Evolutionary conservation across 1,284 basidiomycete genomes (phyloP), one percentile per base, ranked within the genome.

Genomic region (Mycosarcoma maydis): DNA sequence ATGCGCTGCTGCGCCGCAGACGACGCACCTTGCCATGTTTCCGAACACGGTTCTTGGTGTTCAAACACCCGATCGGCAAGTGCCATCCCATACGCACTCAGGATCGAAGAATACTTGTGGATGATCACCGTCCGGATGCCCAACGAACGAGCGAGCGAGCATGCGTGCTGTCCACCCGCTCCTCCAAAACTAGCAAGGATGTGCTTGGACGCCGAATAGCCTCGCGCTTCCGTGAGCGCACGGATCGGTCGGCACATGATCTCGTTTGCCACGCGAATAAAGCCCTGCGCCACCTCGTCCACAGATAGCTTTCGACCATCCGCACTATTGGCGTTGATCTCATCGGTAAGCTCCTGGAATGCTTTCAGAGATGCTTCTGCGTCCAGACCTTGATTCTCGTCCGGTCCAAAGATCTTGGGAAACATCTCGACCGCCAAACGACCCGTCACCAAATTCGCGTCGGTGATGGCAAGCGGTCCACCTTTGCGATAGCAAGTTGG

Each of bases 131-230:
- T 91, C 72, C 87, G 87, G 72, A 95, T 94, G 8, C 90, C 90
- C 1, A 95, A 85, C 24, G 90, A 85, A 22, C 87, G 85, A n/a
- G 85, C 92, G 42, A 95, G 91, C 71, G 92, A 90, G 84, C 92
- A 94, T 5, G 91, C 92, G 72, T 94, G 92, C 76, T 95, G 93
- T 0, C 93, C 92, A 13, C 92, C 92, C 3, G 92, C 92, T 17
- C 92, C 92, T 22, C 92, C 94, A 75, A 97, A 97, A 61, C 89
- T 90, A 3, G 92, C 90, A 5, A 97, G 90, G 88, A 92, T 87
- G 78, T 97, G 94, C 75, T 88, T 89, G 1, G 88, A 87, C 0
- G 91, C 90, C 3, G 90, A 90, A 82, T 92, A 89, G 5, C 94
- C 94, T 42, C 92, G 85, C 1, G 91, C 92, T 83, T 95, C 94